Conservation (phyloP, 2,329 filamentous ascomycete species). For the Aspergillus oerlinghausenensis region DNA sequence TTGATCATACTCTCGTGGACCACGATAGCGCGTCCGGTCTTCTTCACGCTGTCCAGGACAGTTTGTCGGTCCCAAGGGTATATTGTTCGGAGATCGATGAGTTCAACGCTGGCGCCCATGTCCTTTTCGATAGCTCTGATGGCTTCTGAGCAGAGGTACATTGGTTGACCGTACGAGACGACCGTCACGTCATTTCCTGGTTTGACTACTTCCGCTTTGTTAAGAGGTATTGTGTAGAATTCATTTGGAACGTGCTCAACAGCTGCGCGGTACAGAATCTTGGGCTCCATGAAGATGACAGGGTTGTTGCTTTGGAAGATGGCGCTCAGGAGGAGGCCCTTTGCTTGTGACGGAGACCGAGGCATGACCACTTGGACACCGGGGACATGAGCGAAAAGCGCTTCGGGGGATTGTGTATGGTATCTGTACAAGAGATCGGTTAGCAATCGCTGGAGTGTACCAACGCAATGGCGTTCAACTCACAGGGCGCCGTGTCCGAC, state of each 20-base stretch:
- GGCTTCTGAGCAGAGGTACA: constrained; percentile 77
- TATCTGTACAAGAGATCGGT: constrained; percentile 42
- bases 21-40: constrained; percentile 80
- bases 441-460: not conserved
- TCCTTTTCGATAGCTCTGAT: constrained; percentile 72
- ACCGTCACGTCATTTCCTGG: constrained; percentile 76
- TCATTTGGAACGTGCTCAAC: constrained; percentile 85
- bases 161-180: constrained; percentile 81
- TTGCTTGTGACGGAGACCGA: constrained; percentile 79
- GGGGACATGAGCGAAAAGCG: constrained; percentile 82
- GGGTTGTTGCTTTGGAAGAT: constrained; percentile 77
- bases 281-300: constrained; percentile 90
- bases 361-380: constrained; percentile 83
- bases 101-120: constrained; percentile 69
- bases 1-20: constrained; percentile 94
- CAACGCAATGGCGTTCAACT: constrained; percentile 3
- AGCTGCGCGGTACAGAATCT: constrained; percentile 84
- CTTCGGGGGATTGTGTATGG: constrained; percentile 85
- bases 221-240: constrained; percentile 76
- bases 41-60: constrained; percentile 74
- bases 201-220: constrained; percentile 79
- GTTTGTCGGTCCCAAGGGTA: constrained; percentile 88
- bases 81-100: constrained; percentile 82
- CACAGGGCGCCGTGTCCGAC: constrained; percentile 82
- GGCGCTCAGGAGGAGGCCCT: constrained; percentile 73